Conservation (phyloP, 2,329 filamentous ascomycete species). For the Colletotrichum nymphaeae region DNA sequence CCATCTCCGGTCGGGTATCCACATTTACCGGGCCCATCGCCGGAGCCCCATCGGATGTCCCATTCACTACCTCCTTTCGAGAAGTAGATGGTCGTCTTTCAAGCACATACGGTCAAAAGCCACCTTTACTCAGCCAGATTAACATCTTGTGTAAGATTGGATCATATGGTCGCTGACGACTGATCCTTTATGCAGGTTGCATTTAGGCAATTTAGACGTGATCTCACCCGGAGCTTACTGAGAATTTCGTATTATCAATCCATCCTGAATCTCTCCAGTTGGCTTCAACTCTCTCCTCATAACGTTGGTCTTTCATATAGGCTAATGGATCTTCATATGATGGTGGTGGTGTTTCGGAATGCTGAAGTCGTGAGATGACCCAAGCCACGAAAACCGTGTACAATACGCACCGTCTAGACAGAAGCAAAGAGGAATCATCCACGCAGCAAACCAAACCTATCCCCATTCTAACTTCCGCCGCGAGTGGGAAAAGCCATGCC, state of each 20-base stretch:
- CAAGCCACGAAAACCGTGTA: not conserved
- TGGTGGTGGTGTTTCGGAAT: not conserved
- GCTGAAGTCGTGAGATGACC: not conserved
- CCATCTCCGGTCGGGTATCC: not conserved
- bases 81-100: not conserved
- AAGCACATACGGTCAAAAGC: not conserved
- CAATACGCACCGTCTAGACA: not conserved
- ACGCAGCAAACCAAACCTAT: not conserved
- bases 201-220: not conserved
- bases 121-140: not conserved
- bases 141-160: not conserved
- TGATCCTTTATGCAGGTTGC: not conserved
- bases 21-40: not conserved
- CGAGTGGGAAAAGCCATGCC: conserved; percentile 38
- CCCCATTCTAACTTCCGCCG: not conserved
- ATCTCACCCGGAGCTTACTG: not conserved
- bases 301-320: not conserved
- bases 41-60: not conserved
- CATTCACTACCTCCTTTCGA: too few relatives aligned
- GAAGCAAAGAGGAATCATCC: not conserved
- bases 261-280: not conserved
- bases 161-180: not conserved
- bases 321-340: not conserved
- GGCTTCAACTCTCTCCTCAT: not conserved
- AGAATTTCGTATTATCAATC: not conserved